phyloP scores from a whole-genome alignment of 1,284 basidiomycete genomes.

The Lentinula novae-zelandiae region DNA sequence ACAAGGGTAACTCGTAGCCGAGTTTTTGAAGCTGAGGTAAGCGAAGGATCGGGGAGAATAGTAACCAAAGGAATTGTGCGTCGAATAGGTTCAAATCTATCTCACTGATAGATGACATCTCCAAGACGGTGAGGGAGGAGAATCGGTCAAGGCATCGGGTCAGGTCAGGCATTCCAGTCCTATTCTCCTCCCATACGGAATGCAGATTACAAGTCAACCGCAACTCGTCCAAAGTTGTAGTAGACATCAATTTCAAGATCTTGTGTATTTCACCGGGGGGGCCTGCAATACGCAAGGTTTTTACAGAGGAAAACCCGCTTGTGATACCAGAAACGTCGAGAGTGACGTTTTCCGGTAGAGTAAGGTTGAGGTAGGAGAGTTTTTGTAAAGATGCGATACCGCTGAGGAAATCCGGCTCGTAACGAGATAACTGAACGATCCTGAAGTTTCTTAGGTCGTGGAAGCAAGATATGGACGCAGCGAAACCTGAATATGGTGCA shows the following conservation, averaged over 20 bases:
- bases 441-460: background rate
- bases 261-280: background rate
- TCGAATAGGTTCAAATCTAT: background rate
- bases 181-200: background rate
- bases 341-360: background rate
- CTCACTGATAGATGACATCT: background rate
- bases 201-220: background rate
- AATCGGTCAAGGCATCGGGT: background rate
- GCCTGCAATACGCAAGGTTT: background rate
- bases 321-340: background rate
- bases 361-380: background rate
- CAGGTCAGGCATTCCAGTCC: background rate
- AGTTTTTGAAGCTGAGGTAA: background rate
- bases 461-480: background rate
- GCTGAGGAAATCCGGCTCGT: slow-evolving; percentile 1
- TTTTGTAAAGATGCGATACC: background rate
- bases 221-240: background rate
- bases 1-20: background rate
- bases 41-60: background rate
- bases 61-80: slow-evolving; percentile 1
- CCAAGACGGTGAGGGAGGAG: background rate
- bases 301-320: background rate
- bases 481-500: slow-evolving; percentile 1
- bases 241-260: background rate
- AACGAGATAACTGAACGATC: background rate